Evolutionary conservation across 176 grass and related monocot species (phyloP).

Genomic region (bread wheat (Triticum aestivum)): DNA sequence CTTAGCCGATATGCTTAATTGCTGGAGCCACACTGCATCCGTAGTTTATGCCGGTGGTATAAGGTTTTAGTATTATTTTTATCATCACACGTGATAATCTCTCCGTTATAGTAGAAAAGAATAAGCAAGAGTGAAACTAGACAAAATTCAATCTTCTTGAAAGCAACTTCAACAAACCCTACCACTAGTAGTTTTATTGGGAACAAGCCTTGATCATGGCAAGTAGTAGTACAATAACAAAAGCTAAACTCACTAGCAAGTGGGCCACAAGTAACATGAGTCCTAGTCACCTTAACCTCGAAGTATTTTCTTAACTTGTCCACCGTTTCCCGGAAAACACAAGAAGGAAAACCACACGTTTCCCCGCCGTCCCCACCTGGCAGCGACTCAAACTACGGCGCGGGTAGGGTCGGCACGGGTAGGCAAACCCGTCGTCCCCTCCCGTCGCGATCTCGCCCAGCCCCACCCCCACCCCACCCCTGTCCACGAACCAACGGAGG

Average conservation of each 20-base stretch:
- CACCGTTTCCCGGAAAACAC: neutral
- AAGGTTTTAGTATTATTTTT: too few relatives aligned
- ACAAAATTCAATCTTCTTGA: too few relatives aligned
- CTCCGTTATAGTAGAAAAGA: too few relatives aligned
- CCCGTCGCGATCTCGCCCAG: slow-evolving; percentile 20
- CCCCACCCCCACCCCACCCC: neutral
- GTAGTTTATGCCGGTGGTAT: too few relatives aligned
- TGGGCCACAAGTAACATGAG: neutral
- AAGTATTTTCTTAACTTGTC: neutral
- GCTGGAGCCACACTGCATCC: too few relatives aligned
- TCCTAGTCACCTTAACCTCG: neutral
- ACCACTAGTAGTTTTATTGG: too few relatives aligned
- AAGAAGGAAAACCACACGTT: neutral
- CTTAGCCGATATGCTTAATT: too few relatives aligned
- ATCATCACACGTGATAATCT: too few relatives aligned
- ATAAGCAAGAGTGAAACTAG: too few relatives aligned
- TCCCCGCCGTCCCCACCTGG: slow-evolving; percentile 5
- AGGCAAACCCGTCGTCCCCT: neutral
- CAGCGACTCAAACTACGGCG: neutral
- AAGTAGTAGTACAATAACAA: too few relatives aligned
- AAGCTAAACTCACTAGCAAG: neutral
- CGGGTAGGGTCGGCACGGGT: neutral
- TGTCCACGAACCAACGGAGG: slow-evolving; percentile 12
- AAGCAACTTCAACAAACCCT: too few relatives aligned
- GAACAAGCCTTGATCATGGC: too few relatives aligned